Base-by-base conservation (phyloP, 23 red algal genomes). In the Cyanidiococcus yangmingshanensis region DNA sequence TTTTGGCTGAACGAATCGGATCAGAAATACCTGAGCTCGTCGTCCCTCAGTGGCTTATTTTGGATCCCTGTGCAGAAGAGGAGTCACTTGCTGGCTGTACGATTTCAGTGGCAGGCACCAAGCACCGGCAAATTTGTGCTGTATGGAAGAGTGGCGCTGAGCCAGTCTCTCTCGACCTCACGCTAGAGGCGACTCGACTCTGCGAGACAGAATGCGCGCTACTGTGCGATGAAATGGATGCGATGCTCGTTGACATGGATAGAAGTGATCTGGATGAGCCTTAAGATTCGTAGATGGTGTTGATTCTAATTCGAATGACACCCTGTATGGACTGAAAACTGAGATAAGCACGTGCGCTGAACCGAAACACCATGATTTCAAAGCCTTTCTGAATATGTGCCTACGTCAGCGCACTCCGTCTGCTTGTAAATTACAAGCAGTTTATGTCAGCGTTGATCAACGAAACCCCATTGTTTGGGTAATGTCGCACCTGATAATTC, bases 51-150 rank as follows among this genome's bases (percentile, higher is more conserved):
- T 54, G 45, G 45, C 21, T 54, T 54, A 35, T 71, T 3, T 7
- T 71, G 16, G 63, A 71, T 71, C 63, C 63, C 12, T 32, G 63
- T 30, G 63, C 63, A 3, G 63, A 71, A 29, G 63, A 71, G 63
- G 63, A 71, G 63, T 27, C n/a, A 7, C 21, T 25, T 2, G 63
- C 63, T 7, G 63, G n/a, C 21, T 25, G n/a, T 25, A 3, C 27
- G 12, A 12, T 71, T 35, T 32, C 63, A 7, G 63, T 71, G 63
- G 63, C 63, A 7, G 12, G n/a, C 27, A 29, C 7, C 63, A 35
- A 29, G 3, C 3, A 12, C 16, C 63, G 27, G n/a, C 63, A 71
- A 3, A 12, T 71, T 7, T 30, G 63, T 17, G 63, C n/a, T 12
- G 27, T 71, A 35, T 35, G 21, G n/a, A 25, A 71, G 32, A 12